A percentile compares a stretch with the other conserved stretches of the same genome.
These are phyloP conservation scores for Stephanodiscus minutulus DNA, from an alignment of 108 stramenopile genomes.

Conservation along the genomic window DNA sequence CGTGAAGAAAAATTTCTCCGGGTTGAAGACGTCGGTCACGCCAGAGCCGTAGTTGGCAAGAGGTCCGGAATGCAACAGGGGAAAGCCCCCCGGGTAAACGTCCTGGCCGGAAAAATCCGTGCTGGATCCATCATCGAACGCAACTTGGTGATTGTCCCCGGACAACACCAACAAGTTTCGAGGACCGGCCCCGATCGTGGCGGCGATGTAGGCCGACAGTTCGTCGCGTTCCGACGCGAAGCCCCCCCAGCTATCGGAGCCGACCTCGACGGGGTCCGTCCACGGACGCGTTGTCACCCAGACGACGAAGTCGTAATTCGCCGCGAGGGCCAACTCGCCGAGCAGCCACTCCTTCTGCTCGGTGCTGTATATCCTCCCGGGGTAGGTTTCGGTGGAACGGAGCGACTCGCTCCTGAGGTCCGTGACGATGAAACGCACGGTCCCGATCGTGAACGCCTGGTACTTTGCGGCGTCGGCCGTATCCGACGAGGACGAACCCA, in stretches of 20 bases:
- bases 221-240: slow-evolving; percentile 37
- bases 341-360: slow-evolving; percentile 56
- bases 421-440: slow-evolving; percentile 60
- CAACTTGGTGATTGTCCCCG: slow-evolving; percentile 63
- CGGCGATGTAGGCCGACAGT: slow-evolving; percentile 39
- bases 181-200: slow-evolving; percentile 50
- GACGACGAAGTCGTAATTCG: slow-evolving; percentile 62
- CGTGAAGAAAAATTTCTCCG: slow-evolving; percentile 28
- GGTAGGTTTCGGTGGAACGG: slow-evolving; percentile 24
- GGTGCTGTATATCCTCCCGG: slow-evolving; percentile 40
- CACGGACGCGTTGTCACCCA: slow-evolving; percentile 59
- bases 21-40: slow-evolving; percentile 30
- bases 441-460: slow-evolving; percentile 67
- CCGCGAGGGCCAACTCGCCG: slow-evolving; percentile 47
- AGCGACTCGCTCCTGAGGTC: slow-evolving; percentile 55
- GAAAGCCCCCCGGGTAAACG: slow-evolving; percentile 50
- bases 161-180: slow-evolving; percentile 54
- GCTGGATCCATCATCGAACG: slow-evolving; percentile 62
- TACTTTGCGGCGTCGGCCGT: slow-evolving; percentile 39
- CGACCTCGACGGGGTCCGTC: slow-evolving; percentile 47
- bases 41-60: slow-evolving; percentile 52
- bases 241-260: slow-evolving; percentile 55
- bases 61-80: slow-evolving; percentile 58
- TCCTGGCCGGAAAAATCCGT: slow-evolving; percentile 52
- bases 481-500: slow-evolving; percentile 22